phyloP scores from a whole-genome alignment of 179 eudicot genomes.

The Amaranthus tricolor region DNA sequence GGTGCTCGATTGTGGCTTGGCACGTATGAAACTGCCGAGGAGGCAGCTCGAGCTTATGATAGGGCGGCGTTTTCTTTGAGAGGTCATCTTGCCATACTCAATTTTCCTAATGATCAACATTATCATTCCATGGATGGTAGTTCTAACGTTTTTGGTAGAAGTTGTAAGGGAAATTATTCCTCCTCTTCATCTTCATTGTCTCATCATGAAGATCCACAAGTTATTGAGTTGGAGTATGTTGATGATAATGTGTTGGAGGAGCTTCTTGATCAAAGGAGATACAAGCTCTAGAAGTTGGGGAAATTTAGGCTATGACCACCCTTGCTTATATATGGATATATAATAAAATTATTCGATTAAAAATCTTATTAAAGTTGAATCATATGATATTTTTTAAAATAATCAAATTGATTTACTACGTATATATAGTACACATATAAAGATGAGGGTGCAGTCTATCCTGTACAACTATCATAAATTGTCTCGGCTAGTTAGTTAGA shows the following conservation, averaged over 20 bases:
- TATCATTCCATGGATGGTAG: constrained; percentile 20
- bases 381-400: background rate
- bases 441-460: no score
- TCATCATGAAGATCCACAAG: constrained; percentile 21
- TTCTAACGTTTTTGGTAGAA: constrained; percentile 12
- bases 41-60: constrained; percentile 56
- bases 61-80: constrained; percentile 40
- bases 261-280: constrained; percentile 35
- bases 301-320: background rate
- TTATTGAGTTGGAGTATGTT: constrained; percentile 62
- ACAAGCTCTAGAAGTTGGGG: background rate
- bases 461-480: no score
- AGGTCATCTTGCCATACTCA: constrained; percentile 48
- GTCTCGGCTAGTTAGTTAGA: no score
- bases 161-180: background rate
- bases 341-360: background rate
- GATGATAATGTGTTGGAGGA: constrained; percentile 65
- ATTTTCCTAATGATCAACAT: constrained; percentile 48
- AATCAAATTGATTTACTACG: no score
- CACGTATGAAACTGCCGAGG: constrained; percentile 48
- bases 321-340: no score
- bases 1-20: constrained; percentile 55
- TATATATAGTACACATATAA: no score
- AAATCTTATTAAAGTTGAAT: background rate
- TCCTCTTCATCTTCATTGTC: constrained; percentile 2